Base-by-base conservation (phyloP, 2,329 filamentous ascomycete species). In the Cercospora beticola region DNA sequence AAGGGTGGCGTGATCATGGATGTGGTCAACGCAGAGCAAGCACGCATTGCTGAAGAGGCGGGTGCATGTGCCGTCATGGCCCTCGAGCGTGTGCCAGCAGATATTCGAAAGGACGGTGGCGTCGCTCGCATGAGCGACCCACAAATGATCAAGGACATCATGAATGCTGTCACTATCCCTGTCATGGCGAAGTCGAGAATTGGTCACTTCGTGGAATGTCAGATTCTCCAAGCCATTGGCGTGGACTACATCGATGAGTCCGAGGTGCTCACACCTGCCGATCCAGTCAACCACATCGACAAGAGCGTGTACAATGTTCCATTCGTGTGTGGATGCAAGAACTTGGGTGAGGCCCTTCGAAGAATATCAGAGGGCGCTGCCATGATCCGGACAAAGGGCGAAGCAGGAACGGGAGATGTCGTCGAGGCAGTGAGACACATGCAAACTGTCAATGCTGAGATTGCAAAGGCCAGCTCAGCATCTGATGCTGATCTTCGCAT, bases 1-100 rank as follows among this genome's bases (percentile, higher is more conserved):
- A 97, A 98, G 86, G 95, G 95, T 79, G 95, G 95, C 77, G 95
- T 99, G 73, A 99, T 99, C 83, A 99, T 99, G 95, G 95, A 99
- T 82, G 95, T 98, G 68, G 93, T 96, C 72, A 92, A 94, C 80
- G 92, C 93, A 28, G 91, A 92, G 78, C 94, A 92, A 84, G 89
- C 95, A 71, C 92, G 92, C 83, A 97, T 99, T 80, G 95, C 95
- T 79, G 95, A 99, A 82, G 94, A 98, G 81, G 94, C 95, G 70
- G 95, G 95, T 71, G 95, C 95, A 71, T 92, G 89, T 75, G 95
- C 95, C 78, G 95, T 99, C 84, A 99, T 99, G 95, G 95, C 95
- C 46, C 90, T 99, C 70, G 95, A 98, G 87, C 91, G 95, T 73
- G 95, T 98, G 61, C 95, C 95, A 62, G 94, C 95, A 76, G 95